Percentiles rank a stretch among this genome's conserved stretches.
Evolutionary conservation across 176 grass and related monocot genomes (phyloP).

Genomic region (Musa acuminata): DNA sequence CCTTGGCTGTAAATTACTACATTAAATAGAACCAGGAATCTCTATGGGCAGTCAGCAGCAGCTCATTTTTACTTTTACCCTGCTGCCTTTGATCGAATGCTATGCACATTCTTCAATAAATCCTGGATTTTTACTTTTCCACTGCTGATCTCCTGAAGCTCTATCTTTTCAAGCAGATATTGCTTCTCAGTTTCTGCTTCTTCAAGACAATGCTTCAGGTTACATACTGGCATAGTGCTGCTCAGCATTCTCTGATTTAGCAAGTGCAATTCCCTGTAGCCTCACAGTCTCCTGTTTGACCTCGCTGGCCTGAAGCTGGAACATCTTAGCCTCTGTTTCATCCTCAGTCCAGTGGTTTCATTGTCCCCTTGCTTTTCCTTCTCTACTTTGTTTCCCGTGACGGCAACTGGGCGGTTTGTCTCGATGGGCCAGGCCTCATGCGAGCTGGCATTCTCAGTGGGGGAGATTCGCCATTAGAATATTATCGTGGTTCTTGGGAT

Average conservation of each 20-base stretch:
- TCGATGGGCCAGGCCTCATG: too few species aligned
- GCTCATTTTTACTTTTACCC: too few species aligned
- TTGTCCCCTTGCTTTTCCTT: constrained; percentile 29
- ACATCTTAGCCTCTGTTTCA: constrained; percentile 83
- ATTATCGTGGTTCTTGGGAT: too few species aligned
- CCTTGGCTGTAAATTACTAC: too few species aligned
- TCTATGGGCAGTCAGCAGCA: too few species aligned
- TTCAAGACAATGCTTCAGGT: constrained; percentile 60
- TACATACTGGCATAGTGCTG: constrained; percentile 45
- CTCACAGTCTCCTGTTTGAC: constrained; percentile 54
- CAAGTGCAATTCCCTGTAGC: constrained; percentile 44
- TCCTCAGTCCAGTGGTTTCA: constrained; percentile 37
- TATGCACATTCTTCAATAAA: constrained; percentile 6
- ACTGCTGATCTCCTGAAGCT: constrained; percentile 44
- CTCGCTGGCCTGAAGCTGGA: constrained; percentile 68
- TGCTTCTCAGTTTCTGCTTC: constrained; percentile 79
- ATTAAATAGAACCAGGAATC: too few species aligned
- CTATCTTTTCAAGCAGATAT: constrained; percentile 64
- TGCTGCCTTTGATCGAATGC: too few species aligned
- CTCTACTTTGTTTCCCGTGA: constrained; percentile 13
- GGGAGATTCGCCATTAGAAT: too few species aligned
- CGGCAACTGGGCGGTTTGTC: too few species aligned
- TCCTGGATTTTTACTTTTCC: background rate
- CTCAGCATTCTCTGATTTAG: constrained; percentile 59
- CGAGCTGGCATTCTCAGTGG: too few species aligned